A percentile compares a stretch with the other conserved stretches of the same genome.
Conservation (phyloP, 257 asterid species). For the Lithospermum erythrorhizon region DNA sequence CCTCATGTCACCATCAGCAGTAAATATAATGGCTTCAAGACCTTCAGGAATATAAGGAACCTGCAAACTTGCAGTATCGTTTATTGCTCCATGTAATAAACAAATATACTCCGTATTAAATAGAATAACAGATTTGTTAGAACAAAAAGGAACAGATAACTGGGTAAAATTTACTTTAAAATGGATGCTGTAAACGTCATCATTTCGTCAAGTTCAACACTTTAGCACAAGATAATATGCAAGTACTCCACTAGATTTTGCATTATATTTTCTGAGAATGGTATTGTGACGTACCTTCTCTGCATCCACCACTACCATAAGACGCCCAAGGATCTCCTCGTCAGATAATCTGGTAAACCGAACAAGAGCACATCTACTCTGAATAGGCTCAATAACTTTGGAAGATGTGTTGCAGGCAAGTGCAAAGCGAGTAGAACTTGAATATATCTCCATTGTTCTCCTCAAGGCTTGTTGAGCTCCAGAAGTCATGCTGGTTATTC, state of each 20-base stretch:
- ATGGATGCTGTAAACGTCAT: neutral
- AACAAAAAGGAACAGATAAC: neutral
- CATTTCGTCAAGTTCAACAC: neutral
- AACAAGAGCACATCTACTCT: conserved; percentile 95
- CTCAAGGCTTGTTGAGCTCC: conserved; percentile 99
- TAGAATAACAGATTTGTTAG: neutral
- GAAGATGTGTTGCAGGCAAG: conserved; percentile 95
- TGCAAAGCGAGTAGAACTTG: conserved; percentile 91
- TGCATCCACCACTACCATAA: conserved; percentile 82
- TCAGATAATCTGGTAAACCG: conserved; percentile 86
- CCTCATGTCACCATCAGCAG: conserved; percentile 99
- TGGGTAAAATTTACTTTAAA: too few relatives aligned
- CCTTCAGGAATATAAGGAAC: conserved; percentile 95
- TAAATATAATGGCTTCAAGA: conserved; percentile 91
- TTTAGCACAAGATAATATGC: neutral
- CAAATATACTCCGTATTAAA: neutral
- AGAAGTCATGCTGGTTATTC: conserved; percentile 73
- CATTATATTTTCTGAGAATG: neutral
- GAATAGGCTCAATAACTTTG: conserved; percentile 89
- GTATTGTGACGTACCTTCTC: conserved; percentile 47
- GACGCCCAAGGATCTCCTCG: conserved; percentile 95
- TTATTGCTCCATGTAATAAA: neutral
- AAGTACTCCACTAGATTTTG: neutral
- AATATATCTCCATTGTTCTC: conserved; percentile 97
- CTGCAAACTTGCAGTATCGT: conserved; percentile 21